Evolutionary conservation across 1,284 basidiomycete species (phyloP).

Genomic region (Leccinum cinnamomeum): DNA sequence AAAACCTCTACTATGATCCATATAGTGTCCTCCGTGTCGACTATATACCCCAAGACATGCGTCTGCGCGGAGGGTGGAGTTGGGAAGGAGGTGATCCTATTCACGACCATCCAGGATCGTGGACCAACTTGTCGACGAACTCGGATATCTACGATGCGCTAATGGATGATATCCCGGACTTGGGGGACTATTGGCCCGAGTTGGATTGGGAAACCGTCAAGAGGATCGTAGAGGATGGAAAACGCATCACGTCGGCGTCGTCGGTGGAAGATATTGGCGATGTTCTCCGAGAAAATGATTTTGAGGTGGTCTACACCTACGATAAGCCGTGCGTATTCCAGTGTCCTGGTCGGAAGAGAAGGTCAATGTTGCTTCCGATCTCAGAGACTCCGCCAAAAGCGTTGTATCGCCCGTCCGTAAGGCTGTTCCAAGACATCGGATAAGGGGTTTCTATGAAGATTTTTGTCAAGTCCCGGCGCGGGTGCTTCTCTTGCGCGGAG

Average conservation of each 20-base stretch:
- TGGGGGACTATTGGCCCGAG: constrained; percentile 10
- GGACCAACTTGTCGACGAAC: constrained; percentile 18
- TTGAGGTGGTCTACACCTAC: constrained; percentile 39
- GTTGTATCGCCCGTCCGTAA: constrained; percentile 39
- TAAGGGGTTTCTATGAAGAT: constrained; percentile 43
- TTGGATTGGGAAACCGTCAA: constrained; percentile 22
- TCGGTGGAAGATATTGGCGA: constrained; percentile 33
- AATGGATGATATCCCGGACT: constrained; percentile 12
- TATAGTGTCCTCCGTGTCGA: constrained; percentile 38
- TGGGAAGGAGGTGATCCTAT: constrained; percentile 16
- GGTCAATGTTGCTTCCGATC: neutral
- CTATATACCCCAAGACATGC: constrained; percentile 34
- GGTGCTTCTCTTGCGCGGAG: constrained; percentile 43
- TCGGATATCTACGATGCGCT: constrained; percentile 25
- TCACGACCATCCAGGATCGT: constrained; percentile 26
- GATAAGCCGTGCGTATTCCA: constrained; percentile 35
- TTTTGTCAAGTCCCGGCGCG: constrained; percentile 34
- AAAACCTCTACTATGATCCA: constrained; percentile 43
- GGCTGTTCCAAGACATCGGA: constrained; percentile 33
- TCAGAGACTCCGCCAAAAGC: constrained; percentile 44
- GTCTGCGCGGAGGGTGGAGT: constrained; percentile 32
- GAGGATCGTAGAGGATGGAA: constrained; percentile 23
- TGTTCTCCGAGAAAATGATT: constrained; percentile 38
- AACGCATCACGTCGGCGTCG: constrained; percentile 22
- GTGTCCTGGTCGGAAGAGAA: neutral